Percentiles rank a stretch among this genome's conserved stretches.
phyloP scores from a whole-genome alignment of 345 rosid genomes.

The Boechera stricta region DNA sequence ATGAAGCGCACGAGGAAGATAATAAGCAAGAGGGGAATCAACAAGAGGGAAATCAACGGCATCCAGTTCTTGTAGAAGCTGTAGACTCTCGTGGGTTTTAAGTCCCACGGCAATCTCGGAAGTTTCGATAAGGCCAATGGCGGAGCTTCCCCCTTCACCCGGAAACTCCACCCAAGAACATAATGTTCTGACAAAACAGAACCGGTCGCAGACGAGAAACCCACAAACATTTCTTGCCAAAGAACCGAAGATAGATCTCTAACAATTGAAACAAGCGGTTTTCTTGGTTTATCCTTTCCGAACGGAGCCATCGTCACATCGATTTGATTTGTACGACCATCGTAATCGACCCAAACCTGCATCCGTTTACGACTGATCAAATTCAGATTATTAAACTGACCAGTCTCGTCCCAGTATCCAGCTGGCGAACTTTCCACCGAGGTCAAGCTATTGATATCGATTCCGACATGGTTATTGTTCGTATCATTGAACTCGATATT shows the following conservation, averaged over 20 bases:
- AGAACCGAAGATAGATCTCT: too few relatives aligned
- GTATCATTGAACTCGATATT: neutral
- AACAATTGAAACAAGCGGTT: conserved; percentile 54
- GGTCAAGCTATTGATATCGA: conserved; percentile 47
- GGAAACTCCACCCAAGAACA: conserved; percentile 71
- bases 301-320: conserved; percentile 61
- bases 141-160: conserved; percentile 53
- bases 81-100: conserved; percentile 12
- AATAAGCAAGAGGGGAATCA: too few relatives aligned
- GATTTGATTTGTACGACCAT: conserved; percentile 47
- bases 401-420: conserved; percentile 36
- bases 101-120: conserved; percentile 53
- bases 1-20: too few relatives aligned
- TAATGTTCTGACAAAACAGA: conserved; percentile 44
- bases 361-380: conserved; percentile 52
- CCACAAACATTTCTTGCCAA: too few relatives aligned
- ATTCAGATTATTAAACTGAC: conserved; percentile 46
- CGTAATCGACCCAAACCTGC: conserved; percentile 83
- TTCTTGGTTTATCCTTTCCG: conserved; percentile 43
- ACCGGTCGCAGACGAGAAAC: conserved; percentile 47
- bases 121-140: conserved; percentile 52
- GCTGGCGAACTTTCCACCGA: conserved; percentile 43
- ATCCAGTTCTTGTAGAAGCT: conserved; percentile 26
- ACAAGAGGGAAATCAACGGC: too few relatives aligned
- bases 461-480: conserved; percentile 55